Evolutionary conservation across 1,284 basidiomycete species (phyloP), one percentile per base, ranked within the genome.

Genomic region (Calocybe gambosa): DNA sequence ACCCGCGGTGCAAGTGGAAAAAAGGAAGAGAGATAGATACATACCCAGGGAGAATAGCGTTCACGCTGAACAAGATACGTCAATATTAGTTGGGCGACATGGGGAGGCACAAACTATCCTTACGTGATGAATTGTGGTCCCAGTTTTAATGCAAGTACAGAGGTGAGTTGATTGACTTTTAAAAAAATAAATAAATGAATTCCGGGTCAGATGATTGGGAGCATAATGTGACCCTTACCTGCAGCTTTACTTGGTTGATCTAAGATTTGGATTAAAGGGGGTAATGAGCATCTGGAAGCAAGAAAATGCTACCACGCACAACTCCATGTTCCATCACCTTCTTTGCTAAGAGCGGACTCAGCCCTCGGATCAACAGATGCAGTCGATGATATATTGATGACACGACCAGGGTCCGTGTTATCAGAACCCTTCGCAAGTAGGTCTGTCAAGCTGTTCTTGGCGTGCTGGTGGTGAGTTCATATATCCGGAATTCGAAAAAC

Each of bases 321-420:
- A 58, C 82, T 84, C 82, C 85, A 94, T 16, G 86, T 79, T 1
- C 91, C 91, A 25, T 68, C 70, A 0, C 85, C 86, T 1, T 64
- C 63, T 1, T 63, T 69, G 12, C 81, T 77, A 8, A 90, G 63
- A 0, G 61, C 50, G 20, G 71, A 65, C 54, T 78, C 80, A 12
- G 70, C 71, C 1, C 69, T 66, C 3, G 88, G 74, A 39, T 71
- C 71, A 18, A 87, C 67, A 4, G 84, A 80, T 0, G 86, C 76
- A 3, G 78, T 74, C 0, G 88, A 91, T 1, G 90, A 89, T 56
- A 93, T 85, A 59, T 89, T 90, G 63, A 92, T 80, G 10, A 92
- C 82, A 20, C 82, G 77, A 0, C 73, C 84, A 1, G 89, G 89
- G 58, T 91, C 82, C 29, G 65, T 56, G 20, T 79, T 76, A 13